Conservation (phyloP, 306 rosid genomes). For the Cucurbita pepo region DNA sequence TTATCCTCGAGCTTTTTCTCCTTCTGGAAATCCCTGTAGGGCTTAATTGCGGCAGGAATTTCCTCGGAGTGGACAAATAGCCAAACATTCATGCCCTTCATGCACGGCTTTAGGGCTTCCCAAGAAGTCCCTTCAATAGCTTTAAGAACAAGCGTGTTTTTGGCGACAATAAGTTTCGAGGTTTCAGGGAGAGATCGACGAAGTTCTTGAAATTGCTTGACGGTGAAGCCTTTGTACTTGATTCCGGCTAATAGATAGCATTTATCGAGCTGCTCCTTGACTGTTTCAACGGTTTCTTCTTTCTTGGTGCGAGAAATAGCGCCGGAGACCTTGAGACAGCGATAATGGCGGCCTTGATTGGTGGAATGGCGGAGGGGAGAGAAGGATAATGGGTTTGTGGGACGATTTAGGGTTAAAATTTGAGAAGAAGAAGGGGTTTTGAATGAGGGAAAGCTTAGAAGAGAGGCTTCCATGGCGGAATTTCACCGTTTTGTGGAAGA, state of each 20-base stretch:
- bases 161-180: slow-evolving; percentile 63
- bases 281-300: slow-evolving; percentile 62
- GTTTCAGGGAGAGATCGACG: slow-evolving; percentile 52
- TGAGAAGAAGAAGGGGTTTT: slow-evolving; percentile 20
- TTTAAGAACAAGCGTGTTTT: slow-evolving; percentile 77
- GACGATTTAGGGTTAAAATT: slow-evolving; percentile 18
- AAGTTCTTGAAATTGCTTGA: slow-evolving; percentile 77
- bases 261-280: slow-evolving; percentile 48
- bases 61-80: slow-evolving; percentile 86
- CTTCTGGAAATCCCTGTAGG: slow-evolving; percentile 72
- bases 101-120: slow-evolving; percentile 73
- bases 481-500: not conserved
- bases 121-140: slow-evolving; percentile 73
- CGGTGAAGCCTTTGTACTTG: slow-evolving; percentile 79
- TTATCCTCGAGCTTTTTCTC: slow-evolving; percentile 71
- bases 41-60: slow-evolving; percentile 71
- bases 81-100: slow-evolving; percentile 97
- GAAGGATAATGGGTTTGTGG: slow-evolving; percentile 17
- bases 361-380: slow-evolving; percentile 6
- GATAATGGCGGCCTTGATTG: slow-evolving; percentile 7
- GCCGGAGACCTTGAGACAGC: slow-evolving; percentile 30
- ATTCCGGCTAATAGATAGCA: slow-evolving; percentile 74
- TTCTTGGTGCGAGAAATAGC: slow-evolving; percentile 73
- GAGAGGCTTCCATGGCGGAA: slow-evolving; percentile 51
- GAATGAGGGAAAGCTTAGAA: slow-evolving; percentile 30